Conservation (phyloP, 805 yeast species). For the Yarrowia sp. region DNA sequence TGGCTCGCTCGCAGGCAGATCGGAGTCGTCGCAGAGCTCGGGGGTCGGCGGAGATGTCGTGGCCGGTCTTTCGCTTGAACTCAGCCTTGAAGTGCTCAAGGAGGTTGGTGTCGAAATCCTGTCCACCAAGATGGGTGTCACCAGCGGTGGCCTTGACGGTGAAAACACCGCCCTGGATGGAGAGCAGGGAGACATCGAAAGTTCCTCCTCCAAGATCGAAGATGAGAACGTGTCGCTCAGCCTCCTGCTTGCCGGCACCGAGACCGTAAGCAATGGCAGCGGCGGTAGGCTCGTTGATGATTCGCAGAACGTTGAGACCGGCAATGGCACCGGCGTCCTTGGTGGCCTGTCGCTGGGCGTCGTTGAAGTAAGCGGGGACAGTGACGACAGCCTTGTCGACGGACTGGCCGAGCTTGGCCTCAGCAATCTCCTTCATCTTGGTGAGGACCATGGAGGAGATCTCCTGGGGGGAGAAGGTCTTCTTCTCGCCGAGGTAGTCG, state of each 20-base stretch:
- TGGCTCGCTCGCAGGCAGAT: conserved; percentile 99
- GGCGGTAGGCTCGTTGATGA: conserved; percentile 90
- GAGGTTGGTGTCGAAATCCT: conserved; percentile 96
- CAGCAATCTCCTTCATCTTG: conserved; percentile 86
- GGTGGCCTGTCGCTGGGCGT: conserved; percentile 87
- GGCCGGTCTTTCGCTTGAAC: conserved; percentile 92
- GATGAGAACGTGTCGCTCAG: conserved; percentile 83
- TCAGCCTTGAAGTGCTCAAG: conserved; percentile 90
- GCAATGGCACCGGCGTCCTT: conserved; percentile 88
- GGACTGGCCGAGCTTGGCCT: conserved; percentile 73
- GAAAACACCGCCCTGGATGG: conserved; percentile 94
- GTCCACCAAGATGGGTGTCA: conserved; percentile 99
- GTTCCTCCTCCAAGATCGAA: conserved; percentile 99
- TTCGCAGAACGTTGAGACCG: conserved; percentile 79
- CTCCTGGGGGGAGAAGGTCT: conserved; percentile 90
- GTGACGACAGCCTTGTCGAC: conserved; percentile 84
- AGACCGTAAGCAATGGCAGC: conserved; percentile 97
- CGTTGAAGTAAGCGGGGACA: conserved; percentile 86
- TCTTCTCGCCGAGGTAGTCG: conserved; percentile 79
- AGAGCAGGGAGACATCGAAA: conserved; percentile 88
- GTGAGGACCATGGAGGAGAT: conserved; percentile 87
- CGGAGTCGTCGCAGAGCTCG: conserved; percentile 97
- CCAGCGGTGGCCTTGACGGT: conserved; percentile 98
- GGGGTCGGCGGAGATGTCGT: conserved; percentile 84
- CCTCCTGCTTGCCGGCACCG: conserved; percentile 80